Conservation (phyloP, 768 basidiomycete genomes). For the Lactarius deliciosus region DNA sequence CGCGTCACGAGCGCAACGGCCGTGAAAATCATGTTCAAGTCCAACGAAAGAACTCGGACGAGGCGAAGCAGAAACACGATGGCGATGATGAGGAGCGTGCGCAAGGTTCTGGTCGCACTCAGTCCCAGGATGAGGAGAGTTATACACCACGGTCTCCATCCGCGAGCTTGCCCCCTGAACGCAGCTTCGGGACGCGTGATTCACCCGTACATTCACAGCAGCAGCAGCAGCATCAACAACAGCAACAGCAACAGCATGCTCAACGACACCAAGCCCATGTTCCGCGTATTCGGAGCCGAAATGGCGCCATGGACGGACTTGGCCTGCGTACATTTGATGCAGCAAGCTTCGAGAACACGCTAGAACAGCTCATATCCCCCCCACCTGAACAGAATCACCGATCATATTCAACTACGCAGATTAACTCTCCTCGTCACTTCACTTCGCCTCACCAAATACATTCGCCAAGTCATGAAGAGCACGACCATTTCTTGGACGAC, state of each 20-base stretch:
- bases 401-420: conserved; percentile 12
- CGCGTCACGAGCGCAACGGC: conserved; percentile 21
- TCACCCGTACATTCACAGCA: conserved; percentile 12
- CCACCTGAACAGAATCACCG: conserved; percentile 14
- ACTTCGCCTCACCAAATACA: conserved; percentile 34
- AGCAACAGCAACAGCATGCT: conserved; percentile 6
- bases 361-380: conserved; percentile 26
- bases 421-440: background rate
- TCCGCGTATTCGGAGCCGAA: conserved; percentile 27
- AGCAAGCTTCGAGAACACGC: conserved; percentile 20
- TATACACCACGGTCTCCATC: conserved; percentile 30
- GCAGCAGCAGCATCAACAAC: conserved; percentile 10
- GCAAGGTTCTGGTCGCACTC: conserved; percentile 21
- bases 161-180: conserved; percentile 21
- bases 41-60: conserved; percentile 10
- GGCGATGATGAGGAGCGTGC: conserved; percentile 19
- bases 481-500: conserved; percentile 59
- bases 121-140: conserved; percentile 30
- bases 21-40: conserved; percentile 9
- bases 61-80: conserved; percentile 8
- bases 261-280: background rate
- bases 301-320: conserved; percentile 27
- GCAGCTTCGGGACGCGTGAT: conserved; percentile 12
- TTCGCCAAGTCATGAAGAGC: conserved; percentile 50
- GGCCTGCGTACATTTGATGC: conserved; percentile 28